Base-by-base conservation (phyloP, 1,139 yeast species). In the Suhomyces wounanorum region DNA sequence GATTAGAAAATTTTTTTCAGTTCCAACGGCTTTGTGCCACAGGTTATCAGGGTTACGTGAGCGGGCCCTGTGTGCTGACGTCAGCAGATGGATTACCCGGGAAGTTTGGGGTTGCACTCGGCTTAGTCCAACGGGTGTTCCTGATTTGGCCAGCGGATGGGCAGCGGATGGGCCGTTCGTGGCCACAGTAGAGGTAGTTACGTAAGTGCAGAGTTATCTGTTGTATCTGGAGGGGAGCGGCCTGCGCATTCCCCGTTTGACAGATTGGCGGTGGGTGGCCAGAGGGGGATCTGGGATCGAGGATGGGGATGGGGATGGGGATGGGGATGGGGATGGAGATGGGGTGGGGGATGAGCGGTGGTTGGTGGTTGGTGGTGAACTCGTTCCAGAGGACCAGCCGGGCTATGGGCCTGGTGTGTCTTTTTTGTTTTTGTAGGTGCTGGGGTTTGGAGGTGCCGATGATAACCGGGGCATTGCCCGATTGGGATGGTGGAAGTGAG, bases 1-100 rank as follows among this genome's bases (percentile, higher is more conserved):
- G 52, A 46, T 50, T 50, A 50, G 52, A 50, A 50, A 50, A 50
- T 46, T 50, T 49, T 50, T 50, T 50, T 50, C 50, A 46, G 40
- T 33, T 18, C 28, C 44, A 40, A 38, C 44, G 46, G 48, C 48
- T 50, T 50, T 50, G 52, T 50, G 52, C 45, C 37, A 50, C 41
- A n/a, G 44, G 52, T 44, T 50, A 50, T 50, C 52, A 25, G 44
- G 43, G 26, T 44, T 48, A 44, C 26, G 45, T 48, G 38, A 48
- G 48, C 51, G 40, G 28, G 36, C 21, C 25, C 28, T 7, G 14
- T 21, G 35, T 31, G 40, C 40, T 43, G 40, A 31, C 39, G 11
- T 21, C 37, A 36, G 41, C 40, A 23, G 37, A 35, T n/a, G 40
- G 26, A 25, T 16, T 25, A 26, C 33, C 40, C 45, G 45, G 45